Evolutionary conservation across 1,284 basidiomycete species (phyloP), one percentile per base, ranked within the genome.

Genomic region (Inonotus hispidus): DNA sequence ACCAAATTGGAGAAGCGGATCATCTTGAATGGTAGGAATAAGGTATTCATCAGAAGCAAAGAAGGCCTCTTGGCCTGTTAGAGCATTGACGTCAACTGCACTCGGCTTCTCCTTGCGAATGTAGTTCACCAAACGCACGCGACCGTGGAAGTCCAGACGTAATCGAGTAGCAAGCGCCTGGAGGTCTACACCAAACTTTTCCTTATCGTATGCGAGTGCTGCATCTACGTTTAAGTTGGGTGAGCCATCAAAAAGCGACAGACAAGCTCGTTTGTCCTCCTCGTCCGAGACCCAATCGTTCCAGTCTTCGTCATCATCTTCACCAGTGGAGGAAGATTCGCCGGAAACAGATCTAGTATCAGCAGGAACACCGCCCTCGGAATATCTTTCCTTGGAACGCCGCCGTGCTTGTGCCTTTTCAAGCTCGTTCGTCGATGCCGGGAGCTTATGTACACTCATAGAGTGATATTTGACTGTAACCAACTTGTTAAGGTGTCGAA

Each of bases 111-210:
- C 77, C 74, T 85, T 88, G 59, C 94, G 79, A 67, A 96, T 93
- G 71, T 83, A 91, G 73, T 97, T 96, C 71, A 97, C 85, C 57
- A 97, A 74, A 52, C 90, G 83, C 66, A 94, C 88, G 19, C 83
- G 76, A 49, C 84, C 83, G 72, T 93, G 87, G 63, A 88, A 84
- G 71, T 87, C 84, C 49, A 85, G 71, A 89, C 87, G 77, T 57
- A 91, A 71, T 43, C 71, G 75, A 52, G 71, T 70, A 63, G 77
- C 83, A 5, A 77, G 66, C 1, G 73, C 74, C 47, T 81, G 73
- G n/a, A 93, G 65, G 69, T 89, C 83, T 60, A 92, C 86, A 1
- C 79, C 79, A 68, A 92, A 81, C 0, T 71, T 77, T 37, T 72
- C 68, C 66, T 78, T 82, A 72, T 95, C 93, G 68, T 92, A 79